Base-by-base conservation (phyloP, 805 yeast species). In the Debaryomyces tyrocola region DNA sequence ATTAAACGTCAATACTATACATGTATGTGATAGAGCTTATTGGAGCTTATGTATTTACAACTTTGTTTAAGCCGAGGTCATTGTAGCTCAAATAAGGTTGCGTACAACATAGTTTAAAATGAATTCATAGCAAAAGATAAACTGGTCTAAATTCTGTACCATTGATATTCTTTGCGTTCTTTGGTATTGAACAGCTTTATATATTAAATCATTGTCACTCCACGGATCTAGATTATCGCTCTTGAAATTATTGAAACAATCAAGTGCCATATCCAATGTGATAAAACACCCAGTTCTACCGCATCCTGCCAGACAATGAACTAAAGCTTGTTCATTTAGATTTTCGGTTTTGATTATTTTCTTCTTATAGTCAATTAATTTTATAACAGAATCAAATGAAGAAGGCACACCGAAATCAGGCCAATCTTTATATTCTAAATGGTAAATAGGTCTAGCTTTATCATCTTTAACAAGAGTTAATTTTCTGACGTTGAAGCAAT, bases 141-240 rank as follows among this genome's bases (percentile, higher is more conserved):
- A 87, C 64, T 88, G 96, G 48, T 85, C 82, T 48, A 87, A 73
- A 57, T 82, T 85, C 60, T 88, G 96, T 11, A 89, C 96, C 94
- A 88, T 88, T 4, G 90, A 83, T 20, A 88, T 74, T 53, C 96
- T 67, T 63, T 87, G 94, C 50, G 80, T 77, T 54, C 96, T 73
- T 57, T 88, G 81, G 43, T 74, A 77, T 53, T 84, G 80, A 10
- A 88, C 84, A 3, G 82, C 77, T 53, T 82, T 76, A 55, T 77
- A 82, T 2, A 88, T 73, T 46, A 85, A 68, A 63, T 87, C 94
- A 18, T 67, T 64, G 5, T 60, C 55, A 12, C 61, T 47, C 65
- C 52, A 59, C 7, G 59, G 56, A 37, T 56, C 51, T 20, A 49
- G 42, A 18, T 42, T 41, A 12, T 38, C 43, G 6, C 41, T 37